phyloP scores from a whole-genome alignment of 768 basidiomycete genomes.

The Suillus spraguei region DNA sequence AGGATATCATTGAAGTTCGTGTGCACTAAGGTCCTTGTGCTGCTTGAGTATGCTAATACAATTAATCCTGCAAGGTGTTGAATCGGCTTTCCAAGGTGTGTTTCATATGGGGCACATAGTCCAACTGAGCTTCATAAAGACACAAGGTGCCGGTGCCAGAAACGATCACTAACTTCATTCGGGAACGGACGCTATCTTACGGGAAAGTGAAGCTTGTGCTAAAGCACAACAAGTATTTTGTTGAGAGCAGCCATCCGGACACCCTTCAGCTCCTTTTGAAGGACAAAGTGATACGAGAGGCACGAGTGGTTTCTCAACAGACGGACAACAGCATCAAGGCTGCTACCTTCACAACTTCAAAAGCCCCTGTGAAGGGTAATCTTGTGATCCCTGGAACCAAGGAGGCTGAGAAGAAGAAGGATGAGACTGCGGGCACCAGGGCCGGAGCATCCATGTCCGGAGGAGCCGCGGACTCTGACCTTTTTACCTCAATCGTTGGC shows the following conservation, averaged over 20 bases:
- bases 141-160: slow-evolving; percentile 89
- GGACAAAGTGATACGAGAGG: slow-evolving; percentile 83
- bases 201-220: slow-evolving; percentile 98
- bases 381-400: slow-evolving; percentile 87
- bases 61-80: slow-evolving; percentile 53
- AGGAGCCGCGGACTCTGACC: slow-evolving; percentile 60
- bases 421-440: slow-evolving; percentile 46
- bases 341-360: slow-evolving; percentile 75
- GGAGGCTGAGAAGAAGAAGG: slow-evolving; percentile 72
- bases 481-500: slow-evolving; percentile 96
- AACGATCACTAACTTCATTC: slow-evolving; percentile 82
- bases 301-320: slow-evolving; percentile 71
- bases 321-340: slow-evolving; percentile 77
- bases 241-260: slow-evolving; percentile 95
- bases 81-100: slow-evolving; percentile 76
- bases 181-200: slow-evolving; percentile 92
- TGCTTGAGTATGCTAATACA: slow-evolving; percentile 6
- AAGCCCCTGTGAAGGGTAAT: slow-evolving; percentile 81
- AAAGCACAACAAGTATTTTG: slow-evolving; percentile 97
- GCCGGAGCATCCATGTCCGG: slow-evolving; percentile 30
- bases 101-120: slow-evolving; percentile 10
- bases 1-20: slow-evolving; percentile 94
- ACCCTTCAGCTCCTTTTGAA: slow-evolving; percentile 86
- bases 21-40: slow-evolving; percentile 7
- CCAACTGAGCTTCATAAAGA: slow-evolving; percentile 12